phyloP scores from a whole-genome alignment of 2,329 filamentous ascomycete species.

The Fusarium oligoseptatum region DNA sequence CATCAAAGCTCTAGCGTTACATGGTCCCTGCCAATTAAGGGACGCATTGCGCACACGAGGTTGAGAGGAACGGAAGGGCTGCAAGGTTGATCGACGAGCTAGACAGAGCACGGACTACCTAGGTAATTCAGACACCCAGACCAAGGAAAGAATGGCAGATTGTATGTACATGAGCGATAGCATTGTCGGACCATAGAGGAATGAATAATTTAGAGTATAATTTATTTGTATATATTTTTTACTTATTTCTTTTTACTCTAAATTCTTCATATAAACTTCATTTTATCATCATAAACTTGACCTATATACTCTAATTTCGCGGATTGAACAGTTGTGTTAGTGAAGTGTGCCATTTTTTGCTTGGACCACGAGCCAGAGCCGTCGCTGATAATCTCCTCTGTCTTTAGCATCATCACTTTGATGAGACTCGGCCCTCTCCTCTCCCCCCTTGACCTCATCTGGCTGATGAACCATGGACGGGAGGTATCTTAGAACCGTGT shows the following conservation, averaged over 20 bases:
- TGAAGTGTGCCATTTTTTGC: too few relatives aligned
- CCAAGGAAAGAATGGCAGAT: too few relatives aligned
- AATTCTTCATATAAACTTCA: too few relatives aligned
- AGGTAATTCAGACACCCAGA: too few relatives aligned
- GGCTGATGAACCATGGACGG: slow-evolving; percentile 10
- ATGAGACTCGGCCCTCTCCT: neutral
- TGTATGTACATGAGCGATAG: too few relatives aligned
- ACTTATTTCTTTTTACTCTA: too few relatives aligned
- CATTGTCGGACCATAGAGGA: too few relatives aligned
- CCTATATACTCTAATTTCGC: too few relatives aligned
- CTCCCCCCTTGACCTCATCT: slow-evolving; percentile 12
- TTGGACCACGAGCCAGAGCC: neutral
- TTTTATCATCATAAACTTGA: too few relatives aligned
- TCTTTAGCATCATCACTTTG: neutral
- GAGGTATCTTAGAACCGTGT: neutral
- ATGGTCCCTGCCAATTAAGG: slow-evolving; percentile 23
- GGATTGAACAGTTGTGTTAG: too few relatives aligned
- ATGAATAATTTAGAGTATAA: too few relatives aligned
- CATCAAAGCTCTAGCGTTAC: neutral
- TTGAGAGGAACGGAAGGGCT: slow-evolving; percentile 20
- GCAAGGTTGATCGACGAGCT: slow-evolving; percentile 23
- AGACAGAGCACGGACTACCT: slow-evolving; percentile 26
- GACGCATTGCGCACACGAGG: slow-evolving; percentile 26
- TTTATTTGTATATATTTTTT: too few relatives aligned
- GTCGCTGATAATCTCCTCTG: neutral